A percentile compares a stretch with the other conserved stretches of the same genome.
Conservation (phyloP, 805 yeast genomes). For the Lipomyces chichibuensis region DNA sequence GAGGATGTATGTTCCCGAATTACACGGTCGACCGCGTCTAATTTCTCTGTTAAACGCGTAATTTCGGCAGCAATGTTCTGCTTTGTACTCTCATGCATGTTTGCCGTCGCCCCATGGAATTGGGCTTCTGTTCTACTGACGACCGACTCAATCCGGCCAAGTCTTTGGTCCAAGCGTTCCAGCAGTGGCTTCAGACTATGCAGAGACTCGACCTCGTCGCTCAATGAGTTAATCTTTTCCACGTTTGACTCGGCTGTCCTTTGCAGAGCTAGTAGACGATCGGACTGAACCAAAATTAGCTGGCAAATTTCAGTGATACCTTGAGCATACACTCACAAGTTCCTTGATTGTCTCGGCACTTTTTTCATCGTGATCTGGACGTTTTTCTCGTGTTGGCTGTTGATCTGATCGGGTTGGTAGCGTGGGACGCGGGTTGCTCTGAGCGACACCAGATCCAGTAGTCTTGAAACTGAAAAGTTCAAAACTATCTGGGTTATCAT, state of each 20-base stretch:
- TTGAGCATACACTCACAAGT: slow-evolving; percentile 7
- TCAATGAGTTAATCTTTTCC: slow-evolving; percentile 9
- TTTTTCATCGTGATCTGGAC: neutral
- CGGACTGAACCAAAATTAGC: slow-evolving; percentile 5
- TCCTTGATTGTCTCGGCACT: slow-evolving; percentile 1
- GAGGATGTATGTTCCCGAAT: slow-evolving; percentile 41
- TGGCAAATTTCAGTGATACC: neutral
- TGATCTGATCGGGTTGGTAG: neutral
- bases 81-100: slow-evolving; percentile 32
- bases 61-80: slow-evolving; percentile 33
- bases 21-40: slow-evolving; percentile 30
- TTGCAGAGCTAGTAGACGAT: slow-evolving; percentile 14
- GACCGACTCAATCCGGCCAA: slow-evolving; percentile 29
- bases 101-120: slow-evolving; percentile 35
- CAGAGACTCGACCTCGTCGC: slow-evolving; percentile 33
- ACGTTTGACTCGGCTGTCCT: slow-evolving; percentile 7
- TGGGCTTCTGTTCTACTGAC: slow-evolving; percentile 32
- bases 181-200: slow-evolving; percentile 25
- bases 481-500: slow-evolving; percentile 33
- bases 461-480: slow-evolving; percentile 31
- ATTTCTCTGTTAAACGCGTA: slow-evolving; percentile 23
- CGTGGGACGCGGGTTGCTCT: neutral
- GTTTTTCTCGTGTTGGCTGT: neutral
- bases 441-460: slow-evolving; percentile 25
- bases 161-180: slow-evolving; percentile 31